Conservation (phyloP, 1,284 basidiomycete genomes). For the Tilletia walkeri region DNA sequence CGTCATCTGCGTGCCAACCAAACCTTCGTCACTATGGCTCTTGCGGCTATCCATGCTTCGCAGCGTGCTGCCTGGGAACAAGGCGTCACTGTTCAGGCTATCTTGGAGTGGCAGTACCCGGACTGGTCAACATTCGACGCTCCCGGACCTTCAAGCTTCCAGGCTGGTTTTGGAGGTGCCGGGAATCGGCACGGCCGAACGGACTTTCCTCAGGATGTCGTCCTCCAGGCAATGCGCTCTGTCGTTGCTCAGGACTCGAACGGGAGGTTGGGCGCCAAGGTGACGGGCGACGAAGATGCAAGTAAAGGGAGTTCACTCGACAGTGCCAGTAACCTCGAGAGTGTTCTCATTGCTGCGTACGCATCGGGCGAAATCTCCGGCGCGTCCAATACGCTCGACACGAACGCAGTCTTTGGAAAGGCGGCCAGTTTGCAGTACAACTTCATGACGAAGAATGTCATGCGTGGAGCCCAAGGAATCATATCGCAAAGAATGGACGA, state of each 20-base stretch:
- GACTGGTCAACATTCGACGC: slow-evolving; percentile 1
- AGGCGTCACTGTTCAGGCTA: slow-evolving; percentile 9
- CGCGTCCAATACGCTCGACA: background rate
- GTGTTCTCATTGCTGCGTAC: background rate
- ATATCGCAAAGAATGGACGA: background rate
- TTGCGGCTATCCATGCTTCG: background rate
- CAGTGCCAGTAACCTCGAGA: background rate
- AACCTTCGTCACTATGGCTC: slow-evolving; percentile 1
- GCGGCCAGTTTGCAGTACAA: background rate
- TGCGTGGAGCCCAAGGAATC: background rate
- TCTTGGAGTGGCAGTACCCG: slow-evolving; percentile 9
- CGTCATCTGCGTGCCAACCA: background rate
- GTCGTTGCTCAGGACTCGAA: slow-evolving; percentile 1
- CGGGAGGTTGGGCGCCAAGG: background rate
- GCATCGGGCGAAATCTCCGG: background rate
- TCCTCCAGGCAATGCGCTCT: slow-evolving; percentile 7
- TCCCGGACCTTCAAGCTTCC: background rate
- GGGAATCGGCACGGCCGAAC: background rate
- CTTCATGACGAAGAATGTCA: background rate
- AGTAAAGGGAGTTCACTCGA: background rate
- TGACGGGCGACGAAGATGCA: background rate
- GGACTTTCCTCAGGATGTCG: slow-evolving; percentile 2
- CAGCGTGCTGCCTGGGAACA: slow-evolving; percentile 9
- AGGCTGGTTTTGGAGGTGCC: background rate
- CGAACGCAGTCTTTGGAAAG: background rate